Evolutionary conservation across 768 basidiomycete species (phyloP).

Genomic region (Termitomyces sp.): DNA sequence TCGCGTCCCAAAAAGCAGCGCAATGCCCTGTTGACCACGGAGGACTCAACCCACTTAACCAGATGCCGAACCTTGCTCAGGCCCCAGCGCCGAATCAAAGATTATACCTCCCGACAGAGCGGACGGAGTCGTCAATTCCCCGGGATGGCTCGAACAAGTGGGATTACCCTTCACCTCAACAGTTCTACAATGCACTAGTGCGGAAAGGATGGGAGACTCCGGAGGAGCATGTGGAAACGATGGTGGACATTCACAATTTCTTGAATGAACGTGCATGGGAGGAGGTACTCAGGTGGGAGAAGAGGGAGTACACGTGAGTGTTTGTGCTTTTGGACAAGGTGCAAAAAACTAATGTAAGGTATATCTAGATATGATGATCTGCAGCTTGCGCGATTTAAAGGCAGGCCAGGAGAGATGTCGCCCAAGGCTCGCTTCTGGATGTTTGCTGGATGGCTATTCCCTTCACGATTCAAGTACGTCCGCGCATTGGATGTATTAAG

Average conservation of each 20-base stretch:
- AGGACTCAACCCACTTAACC: conserved; percentile 68
- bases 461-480: conserved; percentile 84
- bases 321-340: background rate
- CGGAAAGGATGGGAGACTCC: conserved; percentile 98
- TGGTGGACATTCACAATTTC: conserved; percentile 99
- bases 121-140: conserved; percentile 84
- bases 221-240: conserved; percentile 91
- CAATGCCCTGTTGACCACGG: conserved; percentile 65
- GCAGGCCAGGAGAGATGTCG: conserved; percentile 87
- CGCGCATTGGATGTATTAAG: background rate
- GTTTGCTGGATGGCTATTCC: conserved; percentile 85
- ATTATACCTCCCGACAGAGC: conserved; percentile 61
- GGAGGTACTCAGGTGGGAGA: conserved; percentile 94
- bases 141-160: conserved; percentile 58
- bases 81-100: conserved; percentile 54
- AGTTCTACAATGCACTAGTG: conserved; percentile 96
- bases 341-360: background rate
- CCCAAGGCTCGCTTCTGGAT: conserved; percentile 91
- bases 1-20: conserved; percentile 31
- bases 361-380: conserved; percentile 56
- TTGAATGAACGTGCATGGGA: conserved; percentile 96
- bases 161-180: conserved; percentile 98
- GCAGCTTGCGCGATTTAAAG: conserved; percentile 81
- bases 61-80: conserved; percentile 86
- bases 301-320: conserved; percentile 56